Evolutionary conservation across 2,329 filamentous ascomycete genomes (phyloP), one percentile per base, ranked within the genome.

Genomic region (Colletotrichum neosansevieriae): DNA sequence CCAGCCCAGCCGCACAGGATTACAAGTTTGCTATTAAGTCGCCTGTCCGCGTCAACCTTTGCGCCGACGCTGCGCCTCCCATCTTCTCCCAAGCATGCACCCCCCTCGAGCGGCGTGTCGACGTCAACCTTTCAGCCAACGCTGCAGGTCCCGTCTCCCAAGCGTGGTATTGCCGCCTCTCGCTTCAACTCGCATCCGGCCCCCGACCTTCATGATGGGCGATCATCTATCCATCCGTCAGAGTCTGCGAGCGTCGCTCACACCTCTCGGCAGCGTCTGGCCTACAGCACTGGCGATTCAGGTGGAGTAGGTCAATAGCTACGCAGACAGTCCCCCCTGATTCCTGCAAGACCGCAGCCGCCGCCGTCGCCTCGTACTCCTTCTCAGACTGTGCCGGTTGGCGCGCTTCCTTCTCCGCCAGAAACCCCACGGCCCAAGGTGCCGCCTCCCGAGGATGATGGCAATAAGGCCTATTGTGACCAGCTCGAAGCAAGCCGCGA

Each of bases 191-290:
- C 21, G 11, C 47, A 34, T 13, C 47, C 47, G 3, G 4, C 24
- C 21, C 47, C 2, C 0, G 47, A 32, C 21, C 24, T 34, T 50
- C 6, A 50, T 34, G 47, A 50, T 12, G 47, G 24, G 47, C 47
- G 47, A 24, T 50, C 47, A 7, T 15, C 47, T 10, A 29, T 50
- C 4, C 47, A 50, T 12, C 12, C 47, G 0, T 50, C 47, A 17
- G 47, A 50, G 47, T 50, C 47, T 50, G 47, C 47, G 13, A 29
- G 47, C 12, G 47, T 50, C 21, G 47, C 47, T 50, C 21, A 50
- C 7, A 2, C 6, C 24, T 50, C 47, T 3, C 24, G 47, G 3
- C 2, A 24, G 24, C 47, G 47, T 34, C 13, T 50, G 47, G 21
- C 47, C 4, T 7, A 34, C 21, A 0, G 1, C 3, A 50, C 9